Evolutionary conservation across 306 rosid genomes (phyloP), one percentile per base, ranked within the genome.

Genomic region (Sphenostylis stenocarpa): DNA sequence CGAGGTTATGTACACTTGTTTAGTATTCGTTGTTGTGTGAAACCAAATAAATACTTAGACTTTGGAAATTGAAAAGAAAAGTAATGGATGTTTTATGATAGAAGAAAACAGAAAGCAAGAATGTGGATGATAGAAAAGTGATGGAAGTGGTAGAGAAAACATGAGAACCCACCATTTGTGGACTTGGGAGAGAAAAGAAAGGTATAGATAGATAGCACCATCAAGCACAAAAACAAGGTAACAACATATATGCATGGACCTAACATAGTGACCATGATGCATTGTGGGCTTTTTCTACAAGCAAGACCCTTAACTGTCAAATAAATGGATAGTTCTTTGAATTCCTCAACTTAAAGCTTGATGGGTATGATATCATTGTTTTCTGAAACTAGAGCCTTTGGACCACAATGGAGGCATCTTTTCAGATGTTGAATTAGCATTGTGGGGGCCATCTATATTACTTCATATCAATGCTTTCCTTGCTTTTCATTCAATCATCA

Each of bases 361-460:
- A 85, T 77, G 86, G 82, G 81, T 81, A 73, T 78, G 86, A 74
- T 75, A 86, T 88, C 83, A 86, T 91, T 86, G 86, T 86, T 86
- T 89, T 84, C 88, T 82, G 81, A 81, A 82, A 84, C 80, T 84
- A 75, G 66, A 49, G 64, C 36, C 26, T 45, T 84, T 82, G 95
- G 95, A 89, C 97, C 95, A 88, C 93, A 62, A 77, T 38, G 34
- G 56, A 69, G 76, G 85, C 87, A 86, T 89, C 91, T 85, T 87
- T 80, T 85, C 86, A 82, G 86, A 85, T 85, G 88, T 79, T 86
- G 83, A 86, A 79, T 80, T 81, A 72, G 63, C 77, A 43, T 61
- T 71, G 89, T 83, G 87, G 90, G 88, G 85, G 41, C 76, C 83
- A 71, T 60, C 26, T 79, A 55, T 29, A 65, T 79, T 80, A 53